phyloP scores from a whole-genome alignment of 208 protist species.

The Leishmania braziliensis region DNA sequence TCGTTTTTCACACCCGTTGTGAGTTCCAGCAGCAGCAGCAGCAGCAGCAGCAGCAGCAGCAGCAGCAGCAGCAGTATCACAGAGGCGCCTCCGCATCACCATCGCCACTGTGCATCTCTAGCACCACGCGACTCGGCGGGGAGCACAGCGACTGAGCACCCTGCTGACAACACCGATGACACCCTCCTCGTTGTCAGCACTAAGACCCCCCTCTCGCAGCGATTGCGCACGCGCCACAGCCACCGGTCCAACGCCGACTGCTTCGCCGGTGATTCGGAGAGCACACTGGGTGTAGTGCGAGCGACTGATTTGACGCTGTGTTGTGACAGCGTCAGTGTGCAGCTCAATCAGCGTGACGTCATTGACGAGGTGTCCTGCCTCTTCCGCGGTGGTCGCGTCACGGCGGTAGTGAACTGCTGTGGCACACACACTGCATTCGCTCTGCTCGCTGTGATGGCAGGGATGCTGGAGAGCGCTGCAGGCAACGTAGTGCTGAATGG shows the following conservation, averaged over 20 bases:
- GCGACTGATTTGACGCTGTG: constrained; percentile 26
- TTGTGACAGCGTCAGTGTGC: constrained; percentile 49
- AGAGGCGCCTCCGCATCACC: neutral
- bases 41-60: neutral
- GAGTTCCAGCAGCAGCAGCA: neutral
- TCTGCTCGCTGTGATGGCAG: constrained; percentile 48
- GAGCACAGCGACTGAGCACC: neutral
- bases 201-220: neutral
- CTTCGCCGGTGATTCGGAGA: neutral
- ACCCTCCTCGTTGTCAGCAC: neutral
- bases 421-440: constrained; percentile 45
- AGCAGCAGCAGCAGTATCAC: neutral
- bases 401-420: constrained; percentile 62
- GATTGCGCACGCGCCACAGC: constrained; percentile 10
- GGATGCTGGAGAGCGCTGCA: constrained; percentile 32
- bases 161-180: neutral
- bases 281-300: neutral
- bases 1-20: neutral
- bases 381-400: constrained; percentile 56
- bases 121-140: neutral
- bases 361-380: constrained; percentile 50
- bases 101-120: neutral
- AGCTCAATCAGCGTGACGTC: constrained; percentile 26
- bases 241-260: neutral
- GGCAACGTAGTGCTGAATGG: constrained; percentile 62